phyloP scores from a whole-genome alignment of 2,329 filamentous ascomycete genomes.

The Xylariaceae sp. region DNA sequence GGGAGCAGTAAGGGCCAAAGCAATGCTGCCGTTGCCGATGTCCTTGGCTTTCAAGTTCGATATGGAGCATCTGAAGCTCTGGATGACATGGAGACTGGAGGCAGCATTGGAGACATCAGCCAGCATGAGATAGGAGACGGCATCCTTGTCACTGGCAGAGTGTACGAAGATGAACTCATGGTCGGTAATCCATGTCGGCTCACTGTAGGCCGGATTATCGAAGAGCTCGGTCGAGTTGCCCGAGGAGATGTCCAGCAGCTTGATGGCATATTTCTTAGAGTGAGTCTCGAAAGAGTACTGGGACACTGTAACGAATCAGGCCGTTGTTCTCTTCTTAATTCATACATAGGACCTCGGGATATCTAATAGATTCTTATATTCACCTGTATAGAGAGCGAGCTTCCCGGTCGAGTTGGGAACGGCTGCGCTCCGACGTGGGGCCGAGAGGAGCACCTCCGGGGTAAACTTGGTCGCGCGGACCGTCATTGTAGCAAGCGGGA shows the following conservation, averaged over 20 bases:
- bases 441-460: constrained; percentile 69
- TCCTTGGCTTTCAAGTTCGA: constrained; percentile 55
- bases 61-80: constrained; percentile 47
- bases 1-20: constrained; percentile 56
- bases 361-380: background rate
- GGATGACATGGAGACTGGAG: constrained; percentile 42
- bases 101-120: constrained; percentile 34
- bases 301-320: constrained; percentile 45
- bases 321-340: constrained; percentile 23
- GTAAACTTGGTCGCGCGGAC: constrained; percentile 67
- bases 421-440: constrained; percentile 65
- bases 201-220: constrained; percentile 58
- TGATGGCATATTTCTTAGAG: constrained; percentile 61
- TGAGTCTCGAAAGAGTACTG: constrained; percentile 78
- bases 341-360: background rate
- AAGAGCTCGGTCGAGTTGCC: constrained; percentile 62
- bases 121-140: constrained; percentile 43
- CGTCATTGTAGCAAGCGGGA: constrained; percentile 52
- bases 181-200: constrained; percentile 72
- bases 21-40: constrained; percentile 46
- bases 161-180: constrained; percentile 55
- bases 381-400: constrained; percentile 58
- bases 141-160: constrained; percentile 41
- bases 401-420: constrained; percentile 64
- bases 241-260: constrained; percentile 62